A percentile compares a stretch with the other conserved stretches of the same genome.
Evolutionary conservation across 1,284 basidiomycete species (phyloP).

Genomic region (Ceratobasidium sp.): DNA sequence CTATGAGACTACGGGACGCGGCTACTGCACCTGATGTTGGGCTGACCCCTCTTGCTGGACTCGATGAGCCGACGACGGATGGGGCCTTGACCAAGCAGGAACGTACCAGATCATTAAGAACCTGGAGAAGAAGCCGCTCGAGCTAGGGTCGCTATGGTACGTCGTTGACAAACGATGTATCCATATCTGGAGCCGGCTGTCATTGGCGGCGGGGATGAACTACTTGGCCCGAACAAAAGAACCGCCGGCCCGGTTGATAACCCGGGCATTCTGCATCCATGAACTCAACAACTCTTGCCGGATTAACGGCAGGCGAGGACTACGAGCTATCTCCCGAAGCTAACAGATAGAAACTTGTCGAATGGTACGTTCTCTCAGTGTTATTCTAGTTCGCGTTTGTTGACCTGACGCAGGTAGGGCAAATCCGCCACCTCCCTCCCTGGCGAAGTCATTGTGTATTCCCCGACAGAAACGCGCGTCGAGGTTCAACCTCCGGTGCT

Average conservation of each 20-base stretch:
- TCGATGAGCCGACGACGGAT: slow-evolving; percentile 52
- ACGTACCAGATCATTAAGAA: slow-evolving; percentile 66
- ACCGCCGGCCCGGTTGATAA: slow-evolving; percentile 84
- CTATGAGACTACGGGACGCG: slow-evolving; percentile 78
- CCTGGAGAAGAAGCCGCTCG: slow-evolving; percentile 66
- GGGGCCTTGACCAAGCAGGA: slow-evolving; percentile 60
- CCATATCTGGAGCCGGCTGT: slow-evolving; percentile 78
- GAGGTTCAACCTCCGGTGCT: slow-evolving; percentile 85
- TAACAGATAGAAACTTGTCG: slow-evolving; percentile 77
- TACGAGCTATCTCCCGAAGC: slow-evolving; percentile 83
- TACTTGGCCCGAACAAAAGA: slow-evolving; percentile 24
- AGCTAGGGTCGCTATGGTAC: slow-evolving; percentile 82
- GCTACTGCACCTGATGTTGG: slow-evolving; percentile 48
- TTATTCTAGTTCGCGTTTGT: slow-evolving; percentile 43
- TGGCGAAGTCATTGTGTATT: slow-evolving; percentile 76
- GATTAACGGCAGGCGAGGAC: slow-evolving; percentile 67
- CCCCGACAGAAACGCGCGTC: slow-evolving; percentile 69
- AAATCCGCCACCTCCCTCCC: slow-evolving; percentile 68
- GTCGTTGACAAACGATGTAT: slow-evolving; percentile 81
- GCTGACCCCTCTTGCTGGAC: slow-evolving; percentile 24
- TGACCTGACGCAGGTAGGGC: slow-evolving; percentile 74
- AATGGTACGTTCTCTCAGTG: slow-evolving; percentile 71
- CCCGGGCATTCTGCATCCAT: slow-evolving; percentile 67
- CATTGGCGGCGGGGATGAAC: slow-evolving; percentile 63
- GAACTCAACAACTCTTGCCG: slow-evolving; percentile 51